Conservation (phyloP, 495 filamentous ascomycete genomes). For the Xylaria grammica region DNA sequence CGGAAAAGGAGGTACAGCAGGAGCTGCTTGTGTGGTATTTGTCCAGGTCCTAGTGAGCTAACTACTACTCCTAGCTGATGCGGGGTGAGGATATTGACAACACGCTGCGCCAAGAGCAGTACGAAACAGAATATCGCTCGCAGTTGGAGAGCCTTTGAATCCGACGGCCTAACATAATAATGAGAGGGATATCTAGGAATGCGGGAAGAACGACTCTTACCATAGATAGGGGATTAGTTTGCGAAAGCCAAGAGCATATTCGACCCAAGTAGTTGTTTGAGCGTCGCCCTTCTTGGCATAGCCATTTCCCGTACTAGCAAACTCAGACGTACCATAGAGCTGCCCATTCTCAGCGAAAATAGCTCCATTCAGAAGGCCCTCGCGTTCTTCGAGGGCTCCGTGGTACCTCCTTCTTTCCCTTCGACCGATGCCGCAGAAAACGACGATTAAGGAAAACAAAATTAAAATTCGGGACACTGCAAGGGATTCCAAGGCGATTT, state of each 20-base stretch:
- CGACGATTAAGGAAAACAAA: neutral
- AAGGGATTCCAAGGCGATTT: neutral
- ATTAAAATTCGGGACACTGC: neutral
- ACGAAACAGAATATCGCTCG: conserved; percentile 55
- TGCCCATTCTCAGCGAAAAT: neutral
- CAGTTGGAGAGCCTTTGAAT: neutral
- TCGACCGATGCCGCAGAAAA: neutral
- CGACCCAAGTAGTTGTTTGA: conserved; percentile 1
- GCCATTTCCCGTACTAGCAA: neutral
- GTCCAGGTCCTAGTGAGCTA: conserved; percentile 51
- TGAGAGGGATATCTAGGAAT: neutral
- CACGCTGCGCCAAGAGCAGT: conserved; percentile 67
- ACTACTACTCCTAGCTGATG: conserved; percentile 68
- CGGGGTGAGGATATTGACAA: conserved; percentile 71
- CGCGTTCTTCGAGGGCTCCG: neutral
- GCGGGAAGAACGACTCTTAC: neutral
- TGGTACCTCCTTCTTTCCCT: neutral
- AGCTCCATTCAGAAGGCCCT: neutral
- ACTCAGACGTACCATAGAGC: neutral
- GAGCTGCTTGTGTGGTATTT: conserved; percentile 47
- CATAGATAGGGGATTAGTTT: conserved; percentile 7
- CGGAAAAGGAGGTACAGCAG: conserved; percentile 69
- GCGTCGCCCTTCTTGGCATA: neutral
- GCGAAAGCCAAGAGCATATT: conserved; percentile 9
- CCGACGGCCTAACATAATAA: neutral